Percentiles rank a stretch among this genome's conserved stretches.
phyloP scores from a whole-genome alignment of 2,329 filamentous ascomycete species.

The Colletotrichum theobromicola region DNA sequence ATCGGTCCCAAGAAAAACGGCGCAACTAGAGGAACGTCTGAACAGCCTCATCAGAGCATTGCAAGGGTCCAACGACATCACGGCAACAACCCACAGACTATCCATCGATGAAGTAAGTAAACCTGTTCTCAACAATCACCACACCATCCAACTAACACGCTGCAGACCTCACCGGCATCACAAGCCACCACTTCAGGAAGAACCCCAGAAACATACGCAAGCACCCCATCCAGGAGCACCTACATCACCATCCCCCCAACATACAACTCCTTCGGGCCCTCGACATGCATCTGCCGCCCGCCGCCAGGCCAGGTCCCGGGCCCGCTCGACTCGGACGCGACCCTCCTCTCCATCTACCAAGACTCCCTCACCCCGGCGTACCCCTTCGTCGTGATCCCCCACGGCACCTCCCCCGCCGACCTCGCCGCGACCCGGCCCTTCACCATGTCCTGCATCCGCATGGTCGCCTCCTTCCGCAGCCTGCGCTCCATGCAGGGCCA shows the following conservation, averaged over 20 bases:
- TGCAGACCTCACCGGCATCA: background rate
- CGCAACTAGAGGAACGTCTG: constrained; percentile 54
- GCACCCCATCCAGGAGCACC: background rate
- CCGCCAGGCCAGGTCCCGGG: constrained; percentile 41
- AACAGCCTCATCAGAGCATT: constrained; percentile 55
- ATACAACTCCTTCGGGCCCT: constrained; percentile 52
- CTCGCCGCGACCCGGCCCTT: constrained; percentile 48
- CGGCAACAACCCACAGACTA: background rate
- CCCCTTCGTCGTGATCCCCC: constrained; percentile 52
- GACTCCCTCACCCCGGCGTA: constrained; percentile 45
- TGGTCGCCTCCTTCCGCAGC: constrained; percentile 54
- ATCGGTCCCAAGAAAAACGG: constrained; percentile 45
- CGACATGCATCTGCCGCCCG: constrained; percentile 52
- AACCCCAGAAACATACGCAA: background rate
- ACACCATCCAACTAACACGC: background rate
- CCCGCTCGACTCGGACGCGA: constrained; percentile 50
- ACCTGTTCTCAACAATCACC: fast-evolving
- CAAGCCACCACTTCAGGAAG: background rate
- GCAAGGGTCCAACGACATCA: constrained; percentile 45
- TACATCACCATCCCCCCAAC: constrained; percentile 40
- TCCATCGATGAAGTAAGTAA: background rate
- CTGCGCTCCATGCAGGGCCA: constrained; percentile 53
- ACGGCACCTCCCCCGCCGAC: constrained; percentile 35
- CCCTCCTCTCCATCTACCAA: constrained; percentile 48
- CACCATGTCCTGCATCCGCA: constrained; percentile 52